These are phyloP conservation scores for Paramecium sexaurelia DNA, from an alignment of 73 alveolate genomes.

Conservation along the genomic window DNA sequence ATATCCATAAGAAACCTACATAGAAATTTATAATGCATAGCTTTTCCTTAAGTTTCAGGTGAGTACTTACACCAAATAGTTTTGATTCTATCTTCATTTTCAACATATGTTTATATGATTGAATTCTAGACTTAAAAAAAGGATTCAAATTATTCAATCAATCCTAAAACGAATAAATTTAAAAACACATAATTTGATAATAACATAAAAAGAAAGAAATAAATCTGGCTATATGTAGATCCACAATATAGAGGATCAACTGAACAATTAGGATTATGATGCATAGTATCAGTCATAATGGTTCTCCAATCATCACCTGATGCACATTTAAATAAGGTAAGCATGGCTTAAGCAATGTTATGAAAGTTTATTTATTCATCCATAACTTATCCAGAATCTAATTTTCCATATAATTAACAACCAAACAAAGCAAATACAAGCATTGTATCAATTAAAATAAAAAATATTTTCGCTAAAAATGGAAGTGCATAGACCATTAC, in stretches of 20 bases:
- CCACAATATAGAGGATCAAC: slow-evolving; percentile 14
- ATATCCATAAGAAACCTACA: slow-evolving; percentile 7
- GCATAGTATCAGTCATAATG: slow-evolving; percentile 43
- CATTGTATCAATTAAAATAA: background rate
- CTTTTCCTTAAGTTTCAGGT: slow-evolving; percentile 22
- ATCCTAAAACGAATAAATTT: slow-evolving; percentile 47
- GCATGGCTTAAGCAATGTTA: slow-evolving; percentile 24
- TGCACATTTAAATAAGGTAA: slow-evolving; percentile 31
- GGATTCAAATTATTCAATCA: slow-evolving; percentile 41
- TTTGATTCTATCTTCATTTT: slow-evolving; percentile 2
- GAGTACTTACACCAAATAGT: slow-evolving; percentile 53
- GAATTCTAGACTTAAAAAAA: slow-evolving; percentile 6
- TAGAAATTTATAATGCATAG: slow-evolving; percentile 22
- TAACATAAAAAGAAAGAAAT: slow-evolving; percentile 1
- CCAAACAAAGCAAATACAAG: slow-evolving; percentile 35
- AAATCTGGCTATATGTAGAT: background rate
- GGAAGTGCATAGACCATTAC: slow-evolving; percentile 40
- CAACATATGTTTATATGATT: background rate
- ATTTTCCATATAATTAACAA: slow-evolving; percentile 12
- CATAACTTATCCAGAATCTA: slow-evolving; percentile 23
- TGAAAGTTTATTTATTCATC: slow-evolving; percentile 38
- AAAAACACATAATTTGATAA: slow-evolving; percentile 21
- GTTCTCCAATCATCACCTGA: slow-evolving; percentile 50
- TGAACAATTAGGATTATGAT: slow-evolving; percentile 29
- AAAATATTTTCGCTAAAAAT: background rate